A percentile compares a stretch with the other conserved stretches of the same genome.
Conservation (phyloP, 73 alveolate genomes). For the Tetrahymena borealis region DNA sequence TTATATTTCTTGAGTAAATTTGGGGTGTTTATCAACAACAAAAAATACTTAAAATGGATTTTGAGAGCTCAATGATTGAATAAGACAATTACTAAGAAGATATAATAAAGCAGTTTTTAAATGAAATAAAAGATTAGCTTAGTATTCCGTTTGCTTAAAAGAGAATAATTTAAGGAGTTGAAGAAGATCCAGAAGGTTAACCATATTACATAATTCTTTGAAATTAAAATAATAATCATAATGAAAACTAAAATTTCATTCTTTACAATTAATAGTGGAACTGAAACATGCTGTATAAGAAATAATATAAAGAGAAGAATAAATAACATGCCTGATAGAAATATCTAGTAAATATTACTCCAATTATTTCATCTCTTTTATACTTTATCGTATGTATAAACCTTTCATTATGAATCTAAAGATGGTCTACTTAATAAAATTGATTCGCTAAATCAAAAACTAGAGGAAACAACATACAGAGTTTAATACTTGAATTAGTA, state of each 20-base stretch:
- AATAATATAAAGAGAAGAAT: neutral
- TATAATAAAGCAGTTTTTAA: neutral
- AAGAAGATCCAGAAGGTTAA: neutral
- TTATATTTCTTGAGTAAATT: no score
- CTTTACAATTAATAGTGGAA: neutral
- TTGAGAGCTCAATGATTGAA: neutral
- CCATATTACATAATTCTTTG: no score
- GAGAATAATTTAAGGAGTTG: neutral
- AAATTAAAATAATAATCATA: neutral
- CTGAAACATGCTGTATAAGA: neutral
- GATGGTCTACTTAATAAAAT: neutral
- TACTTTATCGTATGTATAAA: no score
- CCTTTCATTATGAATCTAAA: neutral
- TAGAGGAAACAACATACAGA: neutral
- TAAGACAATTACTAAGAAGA: neutral
- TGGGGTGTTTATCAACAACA: no score
- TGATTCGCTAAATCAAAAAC: neutral
- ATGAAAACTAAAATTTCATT: neutral
- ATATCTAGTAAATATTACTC: neutral
- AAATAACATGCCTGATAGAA: neutral
- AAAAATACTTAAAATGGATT: neutral
- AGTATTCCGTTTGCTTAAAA: neutral
- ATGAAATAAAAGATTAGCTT: neutral
- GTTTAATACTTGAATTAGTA: neutral
- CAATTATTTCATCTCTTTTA: no score